Conservation (phyloP, 2,329 filamentous ascomycete genomes). For the Beauveria asiatica region DNA sequence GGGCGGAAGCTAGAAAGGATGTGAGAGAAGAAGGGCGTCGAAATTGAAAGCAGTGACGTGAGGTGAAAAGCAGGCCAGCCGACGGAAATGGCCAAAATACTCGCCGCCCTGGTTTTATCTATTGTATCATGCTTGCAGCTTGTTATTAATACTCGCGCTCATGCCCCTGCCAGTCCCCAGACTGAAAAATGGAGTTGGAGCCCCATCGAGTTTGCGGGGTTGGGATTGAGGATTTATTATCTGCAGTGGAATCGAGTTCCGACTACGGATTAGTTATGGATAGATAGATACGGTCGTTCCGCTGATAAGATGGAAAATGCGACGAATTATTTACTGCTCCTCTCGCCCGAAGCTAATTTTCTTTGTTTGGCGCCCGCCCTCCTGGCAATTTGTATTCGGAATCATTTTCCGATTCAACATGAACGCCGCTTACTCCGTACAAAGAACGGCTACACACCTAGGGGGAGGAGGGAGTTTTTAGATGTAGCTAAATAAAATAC, state of each 20-base stretch:
- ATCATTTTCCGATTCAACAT: not conserved
- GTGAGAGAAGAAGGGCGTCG: not conserved
- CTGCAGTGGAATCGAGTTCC: not conserved
- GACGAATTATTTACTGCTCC: not conserved
- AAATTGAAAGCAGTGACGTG: too few species aligned
- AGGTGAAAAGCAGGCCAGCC: too few species aligned
- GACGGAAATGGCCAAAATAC: rapidly evolving
- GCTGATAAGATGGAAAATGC: not conserved
- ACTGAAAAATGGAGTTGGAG: not conserved
- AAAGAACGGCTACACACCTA: not conserved
- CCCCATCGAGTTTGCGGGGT: not conserved
- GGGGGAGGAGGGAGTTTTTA: too few species aligned
- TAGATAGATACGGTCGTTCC: not conserved
- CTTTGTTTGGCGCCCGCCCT: not conserved
- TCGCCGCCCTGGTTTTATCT: not conserved
- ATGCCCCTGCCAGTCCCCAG: not conserved
- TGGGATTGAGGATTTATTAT: too few species aligned
- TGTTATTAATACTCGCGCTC: not conserved
- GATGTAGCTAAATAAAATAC: too few species aligned
- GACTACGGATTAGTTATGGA: not conserved
- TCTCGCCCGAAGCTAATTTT: not conserved
- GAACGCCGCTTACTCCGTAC: not conserved
- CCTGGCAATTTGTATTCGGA: not conserved
- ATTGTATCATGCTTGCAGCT: not conserved
- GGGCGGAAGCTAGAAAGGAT: not conserved